These are phyloP conservation scores for Agapanthus africanus DNA, from an alignment of 106 monocot genomes.

Conservation along the genomic window DNA sequence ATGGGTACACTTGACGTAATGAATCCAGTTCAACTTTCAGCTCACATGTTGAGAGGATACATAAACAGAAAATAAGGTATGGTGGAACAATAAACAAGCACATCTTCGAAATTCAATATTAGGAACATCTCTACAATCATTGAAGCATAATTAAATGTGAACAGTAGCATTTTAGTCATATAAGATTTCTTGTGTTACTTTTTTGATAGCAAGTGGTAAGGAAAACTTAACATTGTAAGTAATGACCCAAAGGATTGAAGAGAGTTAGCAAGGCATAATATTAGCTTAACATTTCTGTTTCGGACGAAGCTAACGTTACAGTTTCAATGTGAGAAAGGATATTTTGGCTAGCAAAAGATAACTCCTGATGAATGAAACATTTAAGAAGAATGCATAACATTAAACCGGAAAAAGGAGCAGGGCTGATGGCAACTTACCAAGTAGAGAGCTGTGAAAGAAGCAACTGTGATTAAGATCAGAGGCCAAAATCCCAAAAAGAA, in stretches of 20 bases:
- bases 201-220: neutral
- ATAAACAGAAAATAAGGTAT: neutral
- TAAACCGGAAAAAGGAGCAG: constrained; percentile 4
- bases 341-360: neutral
- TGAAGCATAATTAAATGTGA: neutral
- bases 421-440: constrained; percentile 35
- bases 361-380: neutral
- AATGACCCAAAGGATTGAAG: too few species aligned
- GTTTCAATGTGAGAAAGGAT: neutral
- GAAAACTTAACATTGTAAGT: neutral
- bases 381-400: neutral
- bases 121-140: neutral
- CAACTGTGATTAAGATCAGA: constrained; percentile 52
- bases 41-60: neutral
- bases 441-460: constrained; percentile 55
- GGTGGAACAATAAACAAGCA: neutral
- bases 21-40: neutral
- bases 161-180: neutral
- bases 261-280: too few species aligned
- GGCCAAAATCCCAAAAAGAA: constrained; percentile 90
- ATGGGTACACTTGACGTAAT: too few species aligned
- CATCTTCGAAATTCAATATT: neutral
- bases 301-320: neutral
- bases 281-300: too few species aligned
- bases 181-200: neutral